Conservation (phyloP, 2,329 filamentous ascomycete species). For the Colletotrichum somersetense region DNA sequence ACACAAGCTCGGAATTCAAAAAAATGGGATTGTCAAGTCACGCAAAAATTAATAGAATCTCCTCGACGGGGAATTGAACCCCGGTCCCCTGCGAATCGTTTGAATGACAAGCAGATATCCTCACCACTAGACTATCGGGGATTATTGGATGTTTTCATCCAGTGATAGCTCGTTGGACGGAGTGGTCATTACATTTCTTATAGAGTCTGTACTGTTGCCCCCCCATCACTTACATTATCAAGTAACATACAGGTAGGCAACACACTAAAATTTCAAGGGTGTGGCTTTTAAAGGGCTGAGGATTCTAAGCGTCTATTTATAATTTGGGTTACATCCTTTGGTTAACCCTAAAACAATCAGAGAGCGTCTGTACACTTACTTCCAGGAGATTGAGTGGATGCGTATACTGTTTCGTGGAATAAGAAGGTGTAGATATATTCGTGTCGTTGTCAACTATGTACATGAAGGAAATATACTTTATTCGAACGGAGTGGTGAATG, state of each 20-base stretch:
- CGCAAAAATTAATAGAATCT: neutral
- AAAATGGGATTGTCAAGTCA: neutral
- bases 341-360: neutral
- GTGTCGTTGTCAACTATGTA: slow-evolving; percentile 11
- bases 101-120: slow-evolving; percentile 39
- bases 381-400: neutral
- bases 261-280: no score
- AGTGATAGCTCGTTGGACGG: neutral
- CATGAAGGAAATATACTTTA: neutral
- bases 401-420: no score
- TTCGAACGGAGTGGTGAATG: no score
- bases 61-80: slow-evolving; percentile 41
- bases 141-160: slow-evolving; percentile 9
- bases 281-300: no score
- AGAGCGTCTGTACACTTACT: neutral
- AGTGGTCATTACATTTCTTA: fast-evolving
- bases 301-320: no score
- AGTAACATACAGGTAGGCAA: no score
- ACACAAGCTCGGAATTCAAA: neutral
- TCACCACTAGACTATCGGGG: slow-evolving; percentile 41
- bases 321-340: no score
- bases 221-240: neutral
- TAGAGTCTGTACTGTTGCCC: fast-evolving
- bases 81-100: slow-evolving; percentile 35
- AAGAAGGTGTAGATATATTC: neutral